Conservation (phyloP, 169 alveolate species). For the Eimeria praecox region DNA sequence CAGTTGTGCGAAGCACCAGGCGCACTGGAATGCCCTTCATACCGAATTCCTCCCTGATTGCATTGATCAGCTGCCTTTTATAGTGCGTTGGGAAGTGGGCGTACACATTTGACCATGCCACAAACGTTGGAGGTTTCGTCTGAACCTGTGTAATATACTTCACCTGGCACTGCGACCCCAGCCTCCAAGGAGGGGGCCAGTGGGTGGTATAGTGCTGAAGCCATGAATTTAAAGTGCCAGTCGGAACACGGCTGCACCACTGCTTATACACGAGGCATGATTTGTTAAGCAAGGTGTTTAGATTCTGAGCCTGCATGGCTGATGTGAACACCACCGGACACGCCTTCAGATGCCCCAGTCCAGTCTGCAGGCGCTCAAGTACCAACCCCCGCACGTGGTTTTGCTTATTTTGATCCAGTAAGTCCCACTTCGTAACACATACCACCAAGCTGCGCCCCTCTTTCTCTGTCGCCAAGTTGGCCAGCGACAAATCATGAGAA, state of each 20-base stretch:
- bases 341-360: slow-evolving; percentile 82
- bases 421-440: slow-evolving; percentile 85
- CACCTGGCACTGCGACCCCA: slow-evolving; percentile 88
- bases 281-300: slow-evolving; percentile 80
- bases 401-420: slow-evolving; percentile 51
- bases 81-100: slow-evolving; percentile 88
- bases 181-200: slow-evolving; percentile 92
- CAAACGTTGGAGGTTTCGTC: slow-evolving; percentile 89
- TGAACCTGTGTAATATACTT: slow-evolving; percentile 86
- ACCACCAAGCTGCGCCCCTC: slow-evolving; percentile 83
- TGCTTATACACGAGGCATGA: slow-evolving; percentile 68
- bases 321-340: slow-evolving; percentile 84
- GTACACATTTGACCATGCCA: slow-evolving; percentile 89
- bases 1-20: slow-evolving; percentile 87
- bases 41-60: slow-evolving; percentile 87
- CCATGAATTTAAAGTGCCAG: slow-evolving; percentile 81
- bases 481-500: slow-evolving; percentile 82
- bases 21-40: slow-evolving; percentile 84
- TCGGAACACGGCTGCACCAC: slow-evolving; percentile 83
- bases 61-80: slow-evolving; percentile 86
- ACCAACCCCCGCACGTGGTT: slow-evolving; percentile 54
- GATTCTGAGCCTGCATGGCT: slow-evolving; percentile 78
- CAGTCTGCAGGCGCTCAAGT: slow-evolving; percentile 79
- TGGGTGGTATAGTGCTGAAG: slow-evolving; percentile 76
- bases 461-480: slow-evolving; percentile 80